These are phyloP conservation scores for Tolypocladium pustulatum DNA, from an alignment of 2,329 filamentous ascomycete species.

Conservation along the genomic window DNA sequence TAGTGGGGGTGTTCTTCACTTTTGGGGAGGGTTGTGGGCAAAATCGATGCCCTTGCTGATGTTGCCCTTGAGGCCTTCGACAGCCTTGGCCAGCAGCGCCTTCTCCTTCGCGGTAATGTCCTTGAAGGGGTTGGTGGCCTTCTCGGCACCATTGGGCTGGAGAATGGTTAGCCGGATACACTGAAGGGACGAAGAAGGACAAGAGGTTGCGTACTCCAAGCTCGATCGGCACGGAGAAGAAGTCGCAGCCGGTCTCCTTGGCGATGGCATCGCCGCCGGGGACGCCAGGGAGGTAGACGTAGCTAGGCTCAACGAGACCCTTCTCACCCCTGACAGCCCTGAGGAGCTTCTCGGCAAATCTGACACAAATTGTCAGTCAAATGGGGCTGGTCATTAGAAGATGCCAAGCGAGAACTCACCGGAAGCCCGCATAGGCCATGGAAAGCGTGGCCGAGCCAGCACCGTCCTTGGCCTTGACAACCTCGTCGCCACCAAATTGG, in stretches of 20 bases:
- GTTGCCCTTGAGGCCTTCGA: constrained; percentile 78
- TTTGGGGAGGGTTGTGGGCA: constrained; percentile 76
- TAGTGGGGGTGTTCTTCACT: constrained; percentile 46
- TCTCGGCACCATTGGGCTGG: constrained; percentile 74
- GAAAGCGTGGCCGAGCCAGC: constrained; percentile 83
- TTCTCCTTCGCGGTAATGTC: constrained; percentile 79
- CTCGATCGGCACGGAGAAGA: constrained; percentile 93
- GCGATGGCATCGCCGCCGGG: constrained; percentile 76
- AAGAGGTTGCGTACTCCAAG: constrained; percentile 64
- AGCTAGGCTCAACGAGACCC: constrained; percentile 89
- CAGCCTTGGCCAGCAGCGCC: constrained; percentile 66
- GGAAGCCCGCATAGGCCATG: constrained; percentile 93
- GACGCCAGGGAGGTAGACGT: constrained; percentile 87
- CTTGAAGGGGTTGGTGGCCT: constrained; percentile 70
- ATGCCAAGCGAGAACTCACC: constrained; percentile 40
- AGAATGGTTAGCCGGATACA: constrained; percentile 13
- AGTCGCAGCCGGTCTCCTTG: constrained; percentile 77
- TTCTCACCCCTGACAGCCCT: constrained; percentile 82
- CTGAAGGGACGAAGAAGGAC: background rate
- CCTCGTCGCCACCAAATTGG: constrained; percentile 96
- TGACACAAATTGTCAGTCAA: constrained; percentile 24
- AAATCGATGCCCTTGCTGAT: constrained; percentile 88
- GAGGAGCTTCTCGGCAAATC: constrained; percentile 90
- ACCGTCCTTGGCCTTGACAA: constrained; percentile 90
- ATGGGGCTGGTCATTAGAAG: background rate